phyloP scores from a whole-genome alignment of 2,329 filamentous ascomycete species.

The Colletotrichum coccodes region DNA sequence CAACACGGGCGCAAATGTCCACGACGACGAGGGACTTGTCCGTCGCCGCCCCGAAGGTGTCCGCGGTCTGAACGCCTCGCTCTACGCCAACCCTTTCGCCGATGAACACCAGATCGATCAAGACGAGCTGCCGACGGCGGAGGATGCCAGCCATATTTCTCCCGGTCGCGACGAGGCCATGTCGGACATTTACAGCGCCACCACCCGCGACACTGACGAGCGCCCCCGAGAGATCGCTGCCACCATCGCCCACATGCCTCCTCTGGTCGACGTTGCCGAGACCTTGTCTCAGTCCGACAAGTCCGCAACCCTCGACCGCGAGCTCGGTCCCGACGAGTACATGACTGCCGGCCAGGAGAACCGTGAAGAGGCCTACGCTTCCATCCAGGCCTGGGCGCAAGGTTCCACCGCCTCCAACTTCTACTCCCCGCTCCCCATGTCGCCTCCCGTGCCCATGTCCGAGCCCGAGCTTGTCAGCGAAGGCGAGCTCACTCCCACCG shows the following conservation, averaged over 20 bases:
- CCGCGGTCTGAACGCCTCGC: conserved; percentile 55
- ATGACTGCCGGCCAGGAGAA: conserved; percentile 62
- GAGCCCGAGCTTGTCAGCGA: conserved; percentile 63
- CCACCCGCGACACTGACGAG: conserved; percentile 52
- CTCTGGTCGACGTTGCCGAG: conserved; percentile 46
- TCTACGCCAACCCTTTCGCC: conserved; percentile 69
- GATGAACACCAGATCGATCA: conserved; percentile 65
- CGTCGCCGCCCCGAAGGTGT: conserved; percentile 59
- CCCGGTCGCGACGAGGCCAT: conserved; percentile 58
- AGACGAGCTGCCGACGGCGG: conserved; percentile 49
- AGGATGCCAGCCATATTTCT: conserved; percentile 51
- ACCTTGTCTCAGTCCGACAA: conserved; percentile 20
- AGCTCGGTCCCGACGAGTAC: conserved; percentile 57
- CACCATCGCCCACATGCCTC: conserved; percentile 38
- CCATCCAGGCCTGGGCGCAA: conserved; percentile 74
- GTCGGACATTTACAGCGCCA: conserved; percentile 68
- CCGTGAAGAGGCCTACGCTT: conserved; percentile 61
- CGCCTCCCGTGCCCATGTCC: conserved; percentile 59
- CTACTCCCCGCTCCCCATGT: conserved; percentile 69
- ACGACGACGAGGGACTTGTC: conserved; percentile 54
- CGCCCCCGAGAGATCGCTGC: conserved; percentile 32
- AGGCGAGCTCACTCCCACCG: conserved; percentile 67
- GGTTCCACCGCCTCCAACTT: conserved; percentile 60
- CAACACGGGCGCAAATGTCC: conserved; percentile 63
- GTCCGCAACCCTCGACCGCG: conserved; percentile 36